Percentiles rank a stretch among this genome's conserved stretches.
Evolutionary conservation across 352 stramenopile genomes (phyloP).

Genomic region (Phytopythium oedochilum): DNA sequence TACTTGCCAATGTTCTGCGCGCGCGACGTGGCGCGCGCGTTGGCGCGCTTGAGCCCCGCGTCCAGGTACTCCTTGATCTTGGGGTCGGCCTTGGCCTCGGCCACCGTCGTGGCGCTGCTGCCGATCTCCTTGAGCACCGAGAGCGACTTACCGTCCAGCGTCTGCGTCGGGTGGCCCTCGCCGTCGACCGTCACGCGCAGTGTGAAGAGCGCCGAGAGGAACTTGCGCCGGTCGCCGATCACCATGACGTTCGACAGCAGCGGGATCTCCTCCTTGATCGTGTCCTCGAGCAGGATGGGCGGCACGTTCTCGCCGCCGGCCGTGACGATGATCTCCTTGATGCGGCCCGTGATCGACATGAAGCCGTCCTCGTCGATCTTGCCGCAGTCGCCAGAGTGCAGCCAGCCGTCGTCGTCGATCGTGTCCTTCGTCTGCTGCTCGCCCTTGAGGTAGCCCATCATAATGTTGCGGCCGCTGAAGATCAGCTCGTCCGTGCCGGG

Average conservation of each 20-base stretch:
- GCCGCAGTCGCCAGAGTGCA: conserved; percentile 93
- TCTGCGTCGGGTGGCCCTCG: conserved; percentile 80
- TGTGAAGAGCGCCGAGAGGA: conserved; percentile 86
- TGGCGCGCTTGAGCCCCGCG: conserved; percentile 74
- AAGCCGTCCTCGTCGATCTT: conserved; percentile 91
- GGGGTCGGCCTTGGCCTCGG: conserved; percentile 58
- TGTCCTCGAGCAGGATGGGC: conserved; percentile 90
- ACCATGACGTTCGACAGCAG: conserved; percentile 91
- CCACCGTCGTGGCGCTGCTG: conserved; percentile 60
- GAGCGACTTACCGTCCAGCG: conserved; percentile 68
- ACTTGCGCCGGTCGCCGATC: conserved; percentile 93
- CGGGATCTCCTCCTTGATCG: conserved; percentile 85
- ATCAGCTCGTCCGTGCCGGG: conserved; percentile 66
- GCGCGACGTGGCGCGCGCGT: conserved; percentile 66
- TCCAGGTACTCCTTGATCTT: conserved; percentile 80
- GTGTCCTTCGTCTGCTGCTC: conserved; percentile 81
- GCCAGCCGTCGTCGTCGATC: conserved; percentile 91
- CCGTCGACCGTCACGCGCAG: conserved; percentile 75
- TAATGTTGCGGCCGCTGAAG: conserved; percentile 81
- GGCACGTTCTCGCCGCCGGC: conserved; percentile 95
- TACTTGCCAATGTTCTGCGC: conserved; percentile 88
- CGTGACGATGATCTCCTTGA: conserved; percentile 96
- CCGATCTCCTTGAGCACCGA: conserved; percentile 55
- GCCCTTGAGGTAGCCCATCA: conserved; percentile 88
- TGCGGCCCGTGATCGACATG: conserved; percentile 93